Percentiles rank a stretch among this genome's conserved stretches.
Evolutionary conservation across 495 filamentous ascomycete species (phyloP).

Genomic region (Podospora comata): DNA sequence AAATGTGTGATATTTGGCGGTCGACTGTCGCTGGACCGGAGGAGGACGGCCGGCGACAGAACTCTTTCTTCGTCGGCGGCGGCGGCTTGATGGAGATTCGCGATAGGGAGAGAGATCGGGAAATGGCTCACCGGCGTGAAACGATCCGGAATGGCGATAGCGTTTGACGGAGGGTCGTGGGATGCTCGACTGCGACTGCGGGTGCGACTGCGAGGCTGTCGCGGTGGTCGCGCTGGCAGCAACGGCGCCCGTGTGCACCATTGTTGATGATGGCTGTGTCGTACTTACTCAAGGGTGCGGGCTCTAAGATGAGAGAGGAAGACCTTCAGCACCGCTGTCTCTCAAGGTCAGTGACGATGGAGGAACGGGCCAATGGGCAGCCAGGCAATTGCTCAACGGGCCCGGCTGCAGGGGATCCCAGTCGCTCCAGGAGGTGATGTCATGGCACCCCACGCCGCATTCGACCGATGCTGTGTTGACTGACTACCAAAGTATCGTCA

Average conservation of each 20-base stretch:
- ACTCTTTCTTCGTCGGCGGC: slow-evolving; percentile 17
- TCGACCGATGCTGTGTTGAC: not conserved
- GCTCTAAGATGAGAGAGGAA: too few species aligned
- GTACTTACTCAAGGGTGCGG: not conserved
- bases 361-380: not conserved
- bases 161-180: slow-evolving; percentile 21
- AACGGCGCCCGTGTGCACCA: slow-evolving; percentile 37
- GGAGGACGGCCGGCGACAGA: slow-evolving; percentile 15
- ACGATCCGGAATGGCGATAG: slow-evolving; percentile 39
- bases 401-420: not conserved
- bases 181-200: slow-evolving; percentile 23
- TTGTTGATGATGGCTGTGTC: slow-evolving; percentile 13
- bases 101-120: slow-evolving; percentile 32
- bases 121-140: slow-evolving; percentile 49
- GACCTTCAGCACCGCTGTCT: too few species aligned
- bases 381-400: not conserved
- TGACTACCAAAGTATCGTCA: too few species aligned
- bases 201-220: slow-evolving; percentile 17
- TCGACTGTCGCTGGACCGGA: slow-evolving; percentile 56
- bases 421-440: not conserved
- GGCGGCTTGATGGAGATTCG: slow-evolving; percentile 8
- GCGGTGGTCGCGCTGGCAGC: slow-evolving; percentile 30
- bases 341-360: not conserved
- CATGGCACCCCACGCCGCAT: not conserved
- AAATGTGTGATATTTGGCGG: slow-evolving; percentile 90